Evolutionary conservation across 1,284 basidiomycete species (phyloP), one percentile per base, ranked within the genome.

Genomic region (Inonotus hispidus): DNA sequence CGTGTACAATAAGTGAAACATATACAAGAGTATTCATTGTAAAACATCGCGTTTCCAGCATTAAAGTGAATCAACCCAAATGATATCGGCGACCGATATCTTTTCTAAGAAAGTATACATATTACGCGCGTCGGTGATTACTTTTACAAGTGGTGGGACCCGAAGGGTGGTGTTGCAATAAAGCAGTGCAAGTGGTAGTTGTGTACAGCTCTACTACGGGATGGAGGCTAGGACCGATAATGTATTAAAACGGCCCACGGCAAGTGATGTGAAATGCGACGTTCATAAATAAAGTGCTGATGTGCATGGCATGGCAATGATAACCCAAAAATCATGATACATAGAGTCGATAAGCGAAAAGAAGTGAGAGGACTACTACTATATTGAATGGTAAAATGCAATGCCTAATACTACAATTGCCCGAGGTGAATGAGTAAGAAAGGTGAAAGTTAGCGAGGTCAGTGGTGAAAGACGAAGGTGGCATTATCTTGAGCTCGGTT

Each of bases 401-500:
- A 49, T 25, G 21, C 47, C 27, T 52, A 6, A 10, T 52, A 27
- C 5, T 52, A 52, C 50, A 52, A 14, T 14, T 52, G 25, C 8
- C 4, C 35, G 50, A 35, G 16, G 32, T 19, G 23, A 3, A 52
- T 32, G 27, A 52, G 47, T 16, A 35, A 37, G 11, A 21, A 23
- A 46, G n/a, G 23, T 39, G 45, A 16, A n/a, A n/a, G n/a, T n/a
- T n/a, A n/a, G n/a, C n/a, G n/a, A n/a, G n/a, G 14, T 45, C 45
- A 53, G 38, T 39, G 5, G 38, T 57, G 62, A 41, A 66, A 70
- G 32, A 78, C 70, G 68, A 87, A 86, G 13, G 81, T 79, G 10
- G 80, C 76, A 65, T 87, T 85, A 54, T 72, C 78, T 70, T 89
- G 87, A 7, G 85, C 85, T 19, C 76, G 75, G 67, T 89, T 82